Evolutionary conservation across 352 stramenopile species (phyloP).

Genomic region (Phytophthora aleatoria): DNA sequence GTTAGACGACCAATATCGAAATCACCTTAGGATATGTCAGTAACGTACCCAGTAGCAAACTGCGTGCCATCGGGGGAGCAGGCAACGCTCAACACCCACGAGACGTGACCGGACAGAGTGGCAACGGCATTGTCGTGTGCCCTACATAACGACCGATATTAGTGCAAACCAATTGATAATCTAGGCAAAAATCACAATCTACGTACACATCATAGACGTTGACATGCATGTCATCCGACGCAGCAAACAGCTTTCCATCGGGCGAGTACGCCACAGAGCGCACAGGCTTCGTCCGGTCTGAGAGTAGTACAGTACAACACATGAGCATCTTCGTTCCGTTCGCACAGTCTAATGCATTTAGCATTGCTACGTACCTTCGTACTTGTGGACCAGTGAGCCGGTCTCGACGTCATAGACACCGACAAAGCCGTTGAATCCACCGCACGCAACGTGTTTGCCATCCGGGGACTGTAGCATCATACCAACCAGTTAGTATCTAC

Average conservation of each 20-base stretch:
- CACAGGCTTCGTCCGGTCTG: constrained; percentile 88
- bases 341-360: background rate
- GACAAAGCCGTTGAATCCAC: constrained; percentile 82
- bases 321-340: constrained; percentile 8
- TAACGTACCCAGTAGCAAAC: constrained; percentile 81
- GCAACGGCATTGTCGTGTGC: constrained; percentile 76
- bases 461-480: constrained; percentile 62
- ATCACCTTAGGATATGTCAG: background rate
- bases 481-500: constrained; percentile 4
- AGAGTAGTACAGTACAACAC: constrained; percentile 2
- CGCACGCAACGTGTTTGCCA: constrained; percentile 83
- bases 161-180: background rate
- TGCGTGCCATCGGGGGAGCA: constrained; percentile 84
- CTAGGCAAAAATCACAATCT: background rate
- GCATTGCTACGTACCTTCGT: constrained; percentile 56
- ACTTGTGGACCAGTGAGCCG: constrained; percentile 81
- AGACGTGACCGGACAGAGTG: constrained; percentile 89
- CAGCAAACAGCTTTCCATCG: constrained; percentile 88
- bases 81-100: constrained; percentile 87
- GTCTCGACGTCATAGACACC: constrained; percentile 88
- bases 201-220: constrained; percentile 93
- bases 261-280: constrained; percentile 84
- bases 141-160: constrained; percentile 31
- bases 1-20: background rate
- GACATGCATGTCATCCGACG: constrained; percentile 92